Base-by-base conservation (phyloP, 1,284 basidiomycete species). In the Ceratobasidium theobromae region DNA sequence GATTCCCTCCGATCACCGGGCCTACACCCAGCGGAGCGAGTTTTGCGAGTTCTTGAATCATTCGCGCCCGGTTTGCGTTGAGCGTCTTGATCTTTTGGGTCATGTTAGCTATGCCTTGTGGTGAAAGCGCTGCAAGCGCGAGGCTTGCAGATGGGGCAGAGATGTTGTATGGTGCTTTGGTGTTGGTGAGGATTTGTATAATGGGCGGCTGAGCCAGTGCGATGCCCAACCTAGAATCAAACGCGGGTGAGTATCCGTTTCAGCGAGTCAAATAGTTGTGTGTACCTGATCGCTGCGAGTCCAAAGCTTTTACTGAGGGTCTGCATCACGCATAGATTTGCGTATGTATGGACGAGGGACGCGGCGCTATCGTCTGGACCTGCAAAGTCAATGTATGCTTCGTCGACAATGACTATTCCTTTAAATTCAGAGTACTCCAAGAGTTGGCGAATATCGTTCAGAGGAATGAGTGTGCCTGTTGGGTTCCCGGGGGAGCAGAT, bases 401-500 rank as follows among this genome's bases (percentile, higher is more conserved):
- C 97, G 73, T 99, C 97, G 2, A 99, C 89, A 25, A 97, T 83
- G 43, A 98, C 88, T 67, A 99, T 84, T 1, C 97, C 97, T 71
- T 88, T 91, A 82, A 91, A 98, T 0, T 81, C 79, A 3, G 86
- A 81, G 76, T 93, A 92, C 32, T 95, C 88, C 28, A 96, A 80
- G 27, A 99, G 77, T n/a, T 82, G 74, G 1, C 82, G 81, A 58
- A 99, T 81, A 4, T 86, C 83, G 16, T 80, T 73, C 12, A 96
- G 82, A 0, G 93, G 83, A 60, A 99, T 87, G 28, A 90, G 77
- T 0, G 95, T 98, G 14, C 95, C 95, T 0, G 95, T 97, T 0
- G 97, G 97, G 75, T 99, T 99, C 2, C 97, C 97, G 0, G 96
- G 97, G 1, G 95, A 98, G 78, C 95, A 98, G 60, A 99, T 81